phyloP scores from a whole-genome alignment of 1,284 basidiomycete species.

The Takashimella koratensis region DNA sequence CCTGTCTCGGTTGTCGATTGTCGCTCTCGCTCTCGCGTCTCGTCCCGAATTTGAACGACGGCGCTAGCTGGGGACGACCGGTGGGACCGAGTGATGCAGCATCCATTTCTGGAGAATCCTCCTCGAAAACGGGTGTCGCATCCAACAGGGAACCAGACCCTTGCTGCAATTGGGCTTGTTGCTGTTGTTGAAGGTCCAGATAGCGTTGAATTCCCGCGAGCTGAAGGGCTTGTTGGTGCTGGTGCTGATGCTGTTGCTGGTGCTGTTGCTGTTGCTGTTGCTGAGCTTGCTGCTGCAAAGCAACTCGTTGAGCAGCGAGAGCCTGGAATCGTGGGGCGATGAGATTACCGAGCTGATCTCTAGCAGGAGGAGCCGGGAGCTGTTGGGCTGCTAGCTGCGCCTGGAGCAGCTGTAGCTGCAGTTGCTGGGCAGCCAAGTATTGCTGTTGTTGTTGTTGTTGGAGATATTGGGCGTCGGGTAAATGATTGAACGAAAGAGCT shows the following conservation, averaged over 20 bases:
- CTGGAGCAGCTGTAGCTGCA: slow-evolving; percentile 44
- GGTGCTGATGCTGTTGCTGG: slow-evolving; percentile 40
- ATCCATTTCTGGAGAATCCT: slow-evolving; percentile 35
- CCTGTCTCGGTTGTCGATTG: not conserved
- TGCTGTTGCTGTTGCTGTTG: slow-evolving; percentile 50
- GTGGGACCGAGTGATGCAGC: slow-evolving; percentile 59
- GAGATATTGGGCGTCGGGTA: slow-evolving; percentile 15
- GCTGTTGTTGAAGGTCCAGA: slow-evolving; percentile 19
- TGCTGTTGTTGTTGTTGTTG: slow-evolving; percentile 38
- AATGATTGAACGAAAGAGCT: slow-evolving; percentile 22
- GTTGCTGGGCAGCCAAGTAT: slow-evolving; percentile 38
- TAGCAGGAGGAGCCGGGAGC: not conserved
- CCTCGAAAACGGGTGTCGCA: slow-evolving; percentile 43
- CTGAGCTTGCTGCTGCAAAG: slow-evolving; percentile 51
- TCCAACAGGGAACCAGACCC: not conserved
- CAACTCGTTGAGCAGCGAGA: slow-evolving; percentile 63
- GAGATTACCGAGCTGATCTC: slow-evolving; percentile 55
- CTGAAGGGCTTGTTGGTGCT: slow-evolving; percentile 30
- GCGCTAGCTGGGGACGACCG: slow-evolving; percentile 82
- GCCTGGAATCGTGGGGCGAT: slow-evolving; percentile 82
- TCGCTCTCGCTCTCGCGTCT: slow-evolving; percentile 17
- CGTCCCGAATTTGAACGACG: slow-evolving; percentile 80
- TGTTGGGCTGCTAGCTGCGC: slow-evolving; percentile 29
- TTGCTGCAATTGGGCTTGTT: slow-evolving; percentile 11
- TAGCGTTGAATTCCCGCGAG: slow-evolving; percentile 2